Conservation (phyloP, 352 stramenopile species). For the Elongisporangium undulatum region DNA sequence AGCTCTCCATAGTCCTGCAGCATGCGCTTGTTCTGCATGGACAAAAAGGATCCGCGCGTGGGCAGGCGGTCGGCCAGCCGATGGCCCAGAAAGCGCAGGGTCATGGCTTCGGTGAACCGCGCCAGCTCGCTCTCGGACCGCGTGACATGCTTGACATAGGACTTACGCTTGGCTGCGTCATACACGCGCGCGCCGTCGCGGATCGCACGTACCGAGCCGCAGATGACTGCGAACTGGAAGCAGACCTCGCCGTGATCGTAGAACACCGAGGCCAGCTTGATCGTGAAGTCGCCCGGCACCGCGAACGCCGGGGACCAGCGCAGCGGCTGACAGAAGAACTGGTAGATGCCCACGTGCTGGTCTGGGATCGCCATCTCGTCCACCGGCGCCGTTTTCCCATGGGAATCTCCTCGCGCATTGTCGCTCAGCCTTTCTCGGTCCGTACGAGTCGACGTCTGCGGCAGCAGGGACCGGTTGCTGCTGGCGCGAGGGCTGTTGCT, state of each 20-base stretch:
- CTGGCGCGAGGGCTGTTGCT: constrained; percentile 2
- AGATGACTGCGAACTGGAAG: constrained; percentile 56
- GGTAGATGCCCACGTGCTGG: constrained; percentile 58
- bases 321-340: constrained; percentile 57
- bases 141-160: constrained; percentile 60
- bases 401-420: constrained; percentile 2
- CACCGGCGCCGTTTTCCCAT: constrained; percentile 5
- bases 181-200: constrained; percentile 35
- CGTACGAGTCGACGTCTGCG: constrained; percentile 11
- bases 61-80: constrained; percentile 52
- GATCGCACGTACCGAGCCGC: constrained; percentile 45
- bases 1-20: constrained; percentile 52
- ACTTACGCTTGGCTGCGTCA: constrained; percentile 45
- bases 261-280: constrained; percentile 51
- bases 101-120: constrained; percentile 49
- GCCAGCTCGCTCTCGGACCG: constrained; percentile 46
- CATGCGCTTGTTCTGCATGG: constrained; percentile 23
- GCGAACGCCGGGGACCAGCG: constrained; percentile 74
- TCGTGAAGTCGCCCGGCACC: constrained; percentile 69
- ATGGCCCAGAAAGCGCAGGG: constrained; percentile 61
- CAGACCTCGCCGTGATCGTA: constrained; percentile 33
- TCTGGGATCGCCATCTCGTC: constrained; percentile 70
- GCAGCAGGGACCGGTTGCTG: constrained; percentile 13
- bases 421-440: constrained; percentile 11
- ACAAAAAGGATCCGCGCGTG: constrained; percentile 18